These are phyloP conservation scores for Monosporascus sp. DNA, from an alignment of 2,329 filamentous ascomycete species.

Conservation along the genomic window DNA sequence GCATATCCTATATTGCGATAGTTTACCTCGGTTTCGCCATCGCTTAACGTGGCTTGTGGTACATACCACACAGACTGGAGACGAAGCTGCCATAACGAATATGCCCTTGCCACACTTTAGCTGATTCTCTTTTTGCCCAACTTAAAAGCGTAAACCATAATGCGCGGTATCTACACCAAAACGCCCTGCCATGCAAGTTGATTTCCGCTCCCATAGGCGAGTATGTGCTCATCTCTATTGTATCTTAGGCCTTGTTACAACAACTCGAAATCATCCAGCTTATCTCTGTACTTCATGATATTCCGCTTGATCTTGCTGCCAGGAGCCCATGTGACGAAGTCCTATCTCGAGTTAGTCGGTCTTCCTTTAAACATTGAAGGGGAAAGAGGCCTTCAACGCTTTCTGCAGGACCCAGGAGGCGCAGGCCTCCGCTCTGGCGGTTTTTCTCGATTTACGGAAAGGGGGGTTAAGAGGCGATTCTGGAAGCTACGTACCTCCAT, in stretches of 20 bases:
- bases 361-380: no score
- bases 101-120: not conserved
- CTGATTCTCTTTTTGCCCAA: not conserved
- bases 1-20: no score
- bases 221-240: not conserved
- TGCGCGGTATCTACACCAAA: slow-evolving; percentile 6
- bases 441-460: no score
- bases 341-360: slow-evolving; percentile 27
- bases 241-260: slow-evolving; percentile 41
- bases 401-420: no score
- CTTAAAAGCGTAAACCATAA: not conserved
- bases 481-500: slow-evolving; percentile 54
- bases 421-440: no score
- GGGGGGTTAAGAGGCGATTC: no score
- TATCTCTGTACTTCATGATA: slow-evolving; percentile 90
- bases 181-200: slow-evolving; percentile 17
- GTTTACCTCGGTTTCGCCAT: no score
- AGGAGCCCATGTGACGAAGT: slow-evolving; percentile 94
- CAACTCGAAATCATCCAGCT: slow-evolving; percentile 93
- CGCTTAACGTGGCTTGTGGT: no score
- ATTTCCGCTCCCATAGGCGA: not conserved
- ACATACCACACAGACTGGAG: no score
- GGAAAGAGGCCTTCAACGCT: no score
- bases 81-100: no score
- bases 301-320: slow-evolving; percentile 96